Evolutionary conservation across 2,329 filamentous ascomycete species (phyloP).

Genomic region (Cadophora gregata): DNA sequence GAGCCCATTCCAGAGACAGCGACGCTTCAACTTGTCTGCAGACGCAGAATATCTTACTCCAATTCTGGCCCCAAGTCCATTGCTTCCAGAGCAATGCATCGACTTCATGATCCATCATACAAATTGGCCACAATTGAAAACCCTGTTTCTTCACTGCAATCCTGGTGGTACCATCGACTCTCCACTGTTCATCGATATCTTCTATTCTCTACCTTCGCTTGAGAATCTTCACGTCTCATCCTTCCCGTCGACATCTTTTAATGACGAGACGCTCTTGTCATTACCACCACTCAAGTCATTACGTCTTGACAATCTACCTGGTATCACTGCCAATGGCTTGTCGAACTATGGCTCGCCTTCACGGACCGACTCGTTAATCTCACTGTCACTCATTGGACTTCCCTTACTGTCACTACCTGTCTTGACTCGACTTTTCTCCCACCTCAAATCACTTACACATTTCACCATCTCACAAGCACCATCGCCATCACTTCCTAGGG

Average conservation of each 20-base stretch:
- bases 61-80: constrained; percentile 45
- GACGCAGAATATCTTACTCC: constrained; percentile 34
- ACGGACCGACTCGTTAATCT: constrained; percentile 52
- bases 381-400: constrained; percentile 61
- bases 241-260: constrained; percentile 61
- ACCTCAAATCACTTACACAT: constrained; percentile 54
- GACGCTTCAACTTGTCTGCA: constrained; percentile 34
- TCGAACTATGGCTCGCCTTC: constrained; percentile 60
- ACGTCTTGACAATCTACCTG: constrained; percentile 60
- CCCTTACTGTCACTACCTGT: constrained; percentile 61
- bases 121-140: constrained; percentile 61
- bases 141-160: constrained; percentile 63
- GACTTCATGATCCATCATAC: constrained; percentile 58
- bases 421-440: constrained; percentile 63
- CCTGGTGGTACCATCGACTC: constrained; percentile 60
- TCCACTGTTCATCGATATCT: constrained; percentile 57
- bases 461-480: constrained; percentile 62
- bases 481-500: constrained; percentile 60
- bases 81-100: constrained; percentile 50
- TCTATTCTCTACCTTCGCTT: constrained; percentile 59
- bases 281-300: constrained; percentile 62
- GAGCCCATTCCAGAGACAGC: constrained; percentile 46
- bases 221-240: constrained; percentile 65
- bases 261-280: constrained; percentile 59
- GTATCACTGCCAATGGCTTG: constrained; percentile 61